These are phyloP conservation scores for Macrolepiota dolichaula DNA, from an alignment of 768 basidiomycete genomes.

Conservation along the genomic window DNA sequence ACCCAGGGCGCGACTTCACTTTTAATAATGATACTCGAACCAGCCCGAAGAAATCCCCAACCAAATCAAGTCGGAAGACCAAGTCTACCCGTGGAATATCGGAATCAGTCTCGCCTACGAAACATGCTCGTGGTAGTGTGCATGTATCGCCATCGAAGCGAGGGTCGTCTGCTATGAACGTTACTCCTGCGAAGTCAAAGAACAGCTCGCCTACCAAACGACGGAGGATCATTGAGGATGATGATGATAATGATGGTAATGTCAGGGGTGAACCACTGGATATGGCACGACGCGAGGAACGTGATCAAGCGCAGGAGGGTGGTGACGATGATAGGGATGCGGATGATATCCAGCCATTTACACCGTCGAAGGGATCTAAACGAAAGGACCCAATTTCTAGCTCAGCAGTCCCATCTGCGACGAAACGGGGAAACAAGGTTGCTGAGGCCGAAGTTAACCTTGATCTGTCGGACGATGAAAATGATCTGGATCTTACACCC, in stretches of 20 bases:
- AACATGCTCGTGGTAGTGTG: background rate
- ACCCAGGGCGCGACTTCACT: background rate
- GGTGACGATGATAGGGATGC: constrained; percentile 14
- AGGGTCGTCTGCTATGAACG: background rate
- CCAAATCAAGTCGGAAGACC: constrained; percentile 4
- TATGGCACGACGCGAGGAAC: background rate
- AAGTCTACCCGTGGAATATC: constrained; percentile 2
- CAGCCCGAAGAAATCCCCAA: background rate
- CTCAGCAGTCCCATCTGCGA: no score
- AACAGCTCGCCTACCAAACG: background rate
- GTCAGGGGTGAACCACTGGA: background rate
- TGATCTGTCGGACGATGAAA: constrained; percentile 15
- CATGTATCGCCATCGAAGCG: background rate
- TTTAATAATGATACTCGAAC: background rate
- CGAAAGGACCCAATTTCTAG: constrained; percentile 8
- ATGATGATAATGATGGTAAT: constrained; percentile 8
- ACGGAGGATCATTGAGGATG: background rate
- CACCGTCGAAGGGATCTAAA: constrained; percentile 14
- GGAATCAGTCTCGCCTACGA: constrained; percentile 1
- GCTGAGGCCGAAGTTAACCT: background rate
- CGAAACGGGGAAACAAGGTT: background rate
- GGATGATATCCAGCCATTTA: constrained; percentile 4
- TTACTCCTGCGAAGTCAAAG: background rate
- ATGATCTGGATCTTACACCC: background rate
- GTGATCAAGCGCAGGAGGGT: constrained; percentile 8